phyloP scores from a whole-genome alignment of 2,329 filamentous ascomycete species.

The Penicillium sp. region DNA sequence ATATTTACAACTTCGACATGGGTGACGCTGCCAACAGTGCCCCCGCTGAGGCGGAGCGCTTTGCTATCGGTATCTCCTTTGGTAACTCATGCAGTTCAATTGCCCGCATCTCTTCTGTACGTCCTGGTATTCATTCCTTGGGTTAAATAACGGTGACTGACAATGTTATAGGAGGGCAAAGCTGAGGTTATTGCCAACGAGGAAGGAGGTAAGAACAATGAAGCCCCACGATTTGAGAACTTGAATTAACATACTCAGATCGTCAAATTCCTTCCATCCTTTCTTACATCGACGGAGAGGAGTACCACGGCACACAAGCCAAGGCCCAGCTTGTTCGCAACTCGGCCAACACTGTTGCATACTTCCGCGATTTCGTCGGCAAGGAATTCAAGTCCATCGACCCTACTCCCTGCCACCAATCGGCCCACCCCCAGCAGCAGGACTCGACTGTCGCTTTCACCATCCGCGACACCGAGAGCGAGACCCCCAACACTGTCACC shows the following conservation, averaged over 20 bases:
- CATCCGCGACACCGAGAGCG: slow-evolving; percentile 71
- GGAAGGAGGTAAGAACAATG: slow-evolving; percentile 72
- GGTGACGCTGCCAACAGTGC: slow-evolving; percentile 56
- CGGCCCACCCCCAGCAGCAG: slow-evolving; percentile 79
- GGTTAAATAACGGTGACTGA: slow-evolving; percentile 10
- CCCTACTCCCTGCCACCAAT: slow-evolving; percentile 89
- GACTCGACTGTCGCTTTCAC: slow-evolving; percentile 74
- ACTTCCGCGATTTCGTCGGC: slow-evolving; percentile 93
- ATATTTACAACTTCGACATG: slow-evolving; percentile 36
- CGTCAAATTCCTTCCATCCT: slow-evolving; percentile 94
- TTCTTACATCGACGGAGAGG: slow-evolving; percentile 92
- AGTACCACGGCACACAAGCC: slow-evolving; percentile 94
- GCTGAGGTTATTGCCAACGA: slow-evolving; percentile 98
- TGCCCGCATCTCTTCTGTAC: slow-evolving; percentile 71
- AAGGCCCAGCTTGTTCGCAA: slow-evolving; percentile 93
- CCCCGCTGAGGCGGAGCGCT: slow-evolving; percentile 51
- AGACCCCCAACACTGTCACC: slow-evolving; percentile 66
- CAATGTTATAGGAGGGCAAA: slow-evolving; percentile 70
- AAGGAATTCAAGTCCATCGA: slow-evolving; percentile 98
- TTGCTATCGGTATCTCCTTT: slow-evolving; percentile 92
- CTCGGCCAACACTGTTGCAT: slow-evolving; percentile 86
- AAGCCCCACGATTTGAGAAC: slow-evolving; percentile 8
- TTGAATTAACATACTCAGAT: slow-evolving; percentile 56
- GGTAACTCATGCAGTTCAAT: slow-evolving; percentile 99
- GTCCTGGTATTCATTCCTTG: slow-evolving; percentile 22